Conservation (phyloP, 179 eudicot species). For the Beta corolliflora region DNA sequence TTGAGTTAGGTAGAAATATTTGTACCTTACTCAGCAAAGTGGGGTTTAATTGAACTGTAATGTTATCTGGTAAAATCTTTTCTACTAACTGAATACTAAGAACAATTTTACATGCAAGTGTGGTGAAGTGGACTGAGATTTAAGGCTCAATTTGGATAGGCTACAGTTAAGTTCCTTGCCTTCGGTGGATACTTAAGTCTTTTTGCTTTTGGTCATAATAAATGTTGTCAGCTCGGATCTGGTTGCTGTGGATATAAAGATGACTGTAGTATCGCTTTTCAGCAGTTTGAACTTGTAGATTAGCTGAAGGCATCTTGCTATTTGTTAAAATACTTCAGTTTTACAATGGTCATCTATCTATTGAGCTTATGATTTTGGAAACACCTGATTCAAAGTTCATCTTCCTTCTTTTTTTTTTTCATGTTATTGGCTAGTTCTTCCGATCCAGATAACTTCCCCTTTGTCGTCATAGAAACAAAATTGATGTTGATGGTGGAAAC, state of each 20-base stretch:
- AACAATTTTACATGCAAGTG: too few relatives aligned
- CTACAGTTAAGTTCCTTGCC: too few relatives aligned
- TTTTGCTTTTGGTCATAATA: too few relatives aligned
- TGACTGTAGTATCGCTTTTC: neutral
- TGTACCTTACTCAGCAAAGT: too few relatives aligned
- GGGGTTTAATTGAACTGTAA: neutral
- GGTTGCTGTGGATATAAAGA: neutral
- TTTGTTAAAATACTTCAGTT: neutral
- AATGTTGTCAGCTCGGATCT: neutral
- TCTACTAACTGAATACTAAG: too few relatives aligned
- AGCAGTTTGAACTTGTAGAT: neutral
- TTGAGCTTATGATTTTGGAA: neutral
- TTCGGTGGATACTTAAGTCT: too few relatives aligned
- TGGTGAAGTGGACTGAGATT: too few relatives aligned
- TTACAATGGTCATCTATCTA: neutral
- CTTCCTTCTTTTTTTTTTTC: neutral
- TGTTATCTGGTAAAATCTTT: neutral
- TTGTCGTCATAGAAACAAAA: constrained; percentile 74
- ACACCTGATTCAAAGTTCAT: neutral
- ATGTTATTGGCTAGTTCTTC: constrained; percentile 61
- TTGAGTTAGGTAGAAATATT: too few relatives aligned
- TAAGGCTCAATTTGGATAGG: too few relatives aligned
- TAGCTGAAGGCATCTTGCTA: neutral
- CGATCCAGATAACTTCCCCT: constrained; percentile 86
- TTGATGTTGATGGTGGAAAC: constrained; percentile 76